Evolutionary conservation across 2,329 filamentous ascomycete genomes (phyloP).

Genomic region (Cercospora sp.): DNA sequence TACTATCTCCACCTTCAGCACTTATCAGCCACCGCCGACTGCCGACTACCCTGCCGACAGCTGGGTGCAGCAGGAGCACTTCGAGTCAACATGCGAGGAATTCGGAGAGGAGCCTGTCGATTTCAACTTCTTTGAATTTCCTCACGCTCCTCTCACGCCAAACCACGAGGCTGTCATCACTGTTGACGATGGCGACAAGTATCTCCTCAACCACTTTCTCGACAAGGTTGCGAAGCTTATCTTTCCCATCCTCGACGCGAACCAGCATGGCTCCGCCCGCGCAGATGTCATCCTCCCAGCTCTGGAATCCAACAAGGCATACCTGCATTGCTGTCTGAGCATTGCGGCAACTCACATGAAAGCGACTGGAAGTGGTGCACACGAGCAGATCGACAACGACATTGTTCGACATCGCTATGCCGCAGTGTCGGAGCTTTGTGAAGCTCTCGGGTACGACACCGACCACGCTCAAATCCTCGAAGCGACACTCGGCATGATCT

Average conservation of each 20-base stretch:
- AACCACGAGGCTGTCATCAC: constrained; percentile 72
- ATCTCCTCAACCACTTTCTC: constrained; percentile 86
- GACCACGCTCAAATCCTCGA: constrained; percentile 88
- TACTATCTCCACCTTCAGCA: constrained; percentile 87
- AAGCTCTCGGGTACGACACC: constrained; percentile 75
- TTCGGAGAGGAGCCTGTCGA: constrained; percentile 59
- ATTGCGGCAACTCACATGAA: constrained; percentile 92
- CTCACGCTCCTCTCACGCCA: constrained; percentile 64
- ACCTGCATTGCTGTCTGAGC: constrained; percentile 93
- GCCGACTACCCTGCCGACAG: constrained; percentile 64
- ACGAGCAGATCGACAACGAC: constrained; percentile 79
- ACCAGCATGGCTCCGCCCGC: constrained; percentile 78
- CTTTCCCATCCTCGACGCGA: constrained; percentile 88
- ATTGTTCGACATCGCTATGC: constrained; percentile 90
- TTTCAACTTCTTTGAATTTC: constrained; percentile 80
- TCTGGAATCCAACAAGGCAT: constrained; percentile 86
- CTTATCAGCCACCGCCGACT: constrained; percentile 77
- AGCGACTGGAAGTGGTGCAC: constrained; percentile 65
- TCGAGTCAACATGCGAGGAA: constrained; percentile 67
- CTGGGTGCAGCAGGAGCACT: constrained; percentile 72
- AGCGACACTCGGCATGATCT: constrained; percentile 90
- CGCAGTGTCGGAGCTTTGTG: constrained; percentile 81
- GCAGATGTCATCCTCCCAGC: constrained; percentile 83
- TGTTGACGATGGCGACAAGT: constrained; percentile 83
- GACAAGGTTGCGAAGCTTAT: constrained; percentile 82